Percentiles rank a stretch among this genome's conserved stretches.
Evolutionary conservation across 306 rosid genomes (phyloP).

Genomic region (Cucumis hystrix): DNA sequence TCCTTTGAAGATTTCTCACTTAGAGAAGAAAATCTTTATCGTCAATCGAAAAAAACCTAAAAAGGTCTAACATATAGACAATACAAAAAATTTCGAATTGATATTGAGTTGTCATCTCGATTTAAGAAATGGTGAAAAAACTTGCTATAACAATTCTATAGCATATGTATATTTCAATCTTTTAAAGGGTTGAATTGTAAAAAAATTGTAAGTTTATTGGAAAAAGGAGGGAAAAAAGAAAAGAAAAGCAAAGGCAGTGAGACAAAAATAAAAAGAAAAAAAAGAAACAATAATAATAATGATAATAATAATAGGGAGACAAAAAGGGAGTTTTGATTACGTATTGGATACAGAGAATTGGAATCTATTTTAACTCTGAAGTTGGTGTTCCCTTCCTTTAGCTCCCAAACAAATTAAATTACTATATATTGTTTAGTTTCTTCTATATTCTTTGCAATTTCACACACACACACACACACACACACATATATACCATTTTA

Average conservation of each 20-base stretch:
- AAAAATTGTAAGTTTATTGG: no score
- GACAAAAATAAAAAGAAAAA: not conserved
- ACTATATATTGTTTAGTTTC: not conserved
- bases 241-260: not conserved
- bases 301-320: not conserved
- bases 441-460: not conserved
- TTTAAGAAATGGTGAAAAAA: no score
- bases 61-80: no score
- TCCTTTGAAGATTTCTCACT: no score
- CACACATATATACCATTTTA: not conserved
- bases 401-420: not conserved
- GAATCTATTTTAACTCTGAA: not conserved
- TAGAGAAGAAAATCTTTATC: no score
- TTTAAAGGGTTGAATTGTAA: no score
- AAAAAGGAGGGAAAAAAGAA: not conserved
- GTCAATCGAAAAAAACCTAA: no score
- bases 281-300: not conserved
- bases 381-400: not conserved
- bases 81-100: no score
- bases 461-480: no score
- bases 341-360: slow-evolving; percentile 1
- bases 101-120: no score
- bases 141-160: no score
- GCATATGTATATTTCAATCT: no score
- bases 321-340: not conserved